Conservation (phyloP, 1,139 yeast species). For the Sugiyamaella neomexicana region DNA sequence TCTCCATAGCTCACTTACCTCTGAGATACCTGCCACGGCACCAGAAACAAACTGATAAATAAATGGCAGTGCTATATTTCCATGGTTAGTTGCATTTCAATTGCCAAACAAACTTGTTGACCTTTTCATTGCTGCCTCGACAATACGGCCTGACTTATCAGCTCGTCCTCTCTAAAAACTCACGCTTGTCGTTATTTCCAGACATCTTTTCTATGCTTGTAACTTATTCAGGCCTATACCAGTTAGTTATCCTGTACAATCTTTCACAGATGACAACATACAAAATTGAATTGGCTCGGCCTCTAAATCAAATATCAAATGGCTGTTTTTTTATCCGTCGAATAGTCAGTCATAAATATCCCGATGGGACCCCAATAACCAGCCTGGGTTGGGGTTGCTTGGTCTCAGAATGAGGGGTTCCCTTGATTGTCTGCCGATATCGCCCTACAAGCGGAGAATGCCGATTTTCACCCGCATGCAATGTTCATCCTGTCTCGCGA, state of each 20-base stretch:
- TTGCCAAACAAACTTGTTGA: background rate
- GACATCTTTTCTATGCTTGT: slow-evolving; percentile 19
- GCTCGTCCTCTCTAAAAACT: slow-evolving; percentile 8
- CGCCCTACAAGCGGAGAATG: background rate
- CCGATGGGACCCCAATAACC: slow-evolving; percentile 1
- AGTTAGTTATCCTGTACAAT: slow-evolving; percentile 3
- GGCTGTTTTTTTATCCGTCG: background rate
- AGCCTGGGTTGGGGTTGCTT: slow-evolving; percentile 3
- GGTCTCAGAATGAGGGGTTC: slow-evolving; percentile 3
- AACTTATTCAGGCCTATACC: background rate
- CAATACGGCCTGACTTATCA: background rate
- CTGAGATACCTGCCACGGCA: slow-evolving; percentile 97
- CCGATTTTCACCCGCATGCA: background rate
- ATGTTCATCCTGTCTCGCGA: no score
- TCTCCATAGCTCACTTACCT: slow-evolving; percentile 41
- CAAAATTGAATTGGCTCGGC: background rate
- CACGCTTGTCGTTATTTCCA: slow-evolving; percentile 27
- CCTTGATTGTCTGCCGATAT: slow-evolving; percentile 4
- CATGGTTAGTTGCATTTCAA: background rate
- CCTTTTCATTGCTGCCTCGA: background rate
- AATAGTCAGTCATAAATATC: slow-evolving; percentile 7
- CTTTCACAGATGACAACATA: background rate
- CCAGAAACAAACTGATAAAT: slow-evolving; percentile 90
- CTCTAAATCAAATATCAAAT: slow-evolving; percentile 4
- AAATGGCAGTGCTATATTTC: slow-evolving; percentile 64